These are phyloP conservation scores for Aspergillus bridgeri DNA, from an alignment of 495 filamentous ascomycete genomes.

Conservation along the genomic window DNA sequence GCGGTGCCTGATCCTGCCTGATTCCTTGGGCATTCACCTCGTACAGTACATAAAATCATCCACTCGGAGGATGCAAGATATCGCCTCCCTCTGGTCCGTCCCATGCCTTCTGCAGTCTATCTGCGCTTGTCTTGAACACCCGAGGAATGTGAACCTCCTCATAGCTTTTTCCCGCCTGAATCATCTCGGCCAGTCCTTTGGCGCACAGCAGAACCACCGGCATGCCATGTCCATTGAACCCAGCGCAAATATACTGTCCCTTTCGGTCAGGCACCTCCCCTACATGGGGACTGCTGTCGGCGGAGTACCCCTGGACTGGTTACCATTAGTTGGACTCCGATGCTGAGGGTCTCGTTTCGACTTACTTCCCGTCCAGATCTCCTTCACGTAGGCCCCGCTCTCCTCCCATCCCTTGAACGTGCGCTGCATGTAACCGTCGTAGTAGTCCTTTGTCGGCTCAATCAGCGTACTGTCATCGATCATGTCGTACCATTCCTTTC, in stretches of 20 bases:
- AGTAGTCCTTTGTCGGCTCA: conserved; percentile 54
- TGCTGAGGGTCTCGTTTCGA: neutral
- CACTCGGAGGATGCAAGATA: conserved; percentile 12
- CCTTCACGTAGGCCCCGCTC: conserved; percentile 37
- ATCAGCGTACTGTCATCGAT: conserved; percentile 52
- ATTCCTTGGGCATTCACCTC: too few relatives aligned
- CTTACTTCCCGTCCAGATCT: conserved; percentile 50
- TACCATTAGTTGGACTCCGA: neutral
- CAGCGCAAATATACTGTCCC: conserved; percentile 47
- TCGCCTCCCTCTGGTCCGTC: conserved; percentile 25
- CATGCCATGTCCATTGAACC: conserved; percentile 59
- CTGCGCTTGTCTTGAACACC: conserved; percentile 36
- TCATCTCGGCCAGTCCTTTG: conserved; percentile 47
- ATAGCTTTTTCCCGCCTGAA: conserved; percentile 27
- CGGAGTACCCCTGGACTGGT: conserved; percentile 44
- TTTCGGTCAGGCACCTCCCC: conserved; percentile 44
- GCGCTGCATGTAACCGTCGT: conserved; percentile 53
- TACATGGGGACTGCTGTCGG: conserved; percentile 46
- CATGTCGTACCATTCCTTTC: conserved; percentile 53
- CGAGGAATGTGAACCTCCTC: conserved; percentile 38
- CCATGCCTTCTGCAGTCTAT: conserved; percentile 20
- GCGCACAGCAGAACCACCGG: conserved; percentile 43
- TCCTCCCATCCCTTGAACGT: conserved; percentile 47
- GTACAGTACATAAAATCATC: neutral
- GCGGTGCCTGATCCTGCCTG: neutral